These are phyloP conservation scores for Nicotiana rustica DNA, from an alignment of 305 asterid species.

Conservation along the genomic window DNA sequence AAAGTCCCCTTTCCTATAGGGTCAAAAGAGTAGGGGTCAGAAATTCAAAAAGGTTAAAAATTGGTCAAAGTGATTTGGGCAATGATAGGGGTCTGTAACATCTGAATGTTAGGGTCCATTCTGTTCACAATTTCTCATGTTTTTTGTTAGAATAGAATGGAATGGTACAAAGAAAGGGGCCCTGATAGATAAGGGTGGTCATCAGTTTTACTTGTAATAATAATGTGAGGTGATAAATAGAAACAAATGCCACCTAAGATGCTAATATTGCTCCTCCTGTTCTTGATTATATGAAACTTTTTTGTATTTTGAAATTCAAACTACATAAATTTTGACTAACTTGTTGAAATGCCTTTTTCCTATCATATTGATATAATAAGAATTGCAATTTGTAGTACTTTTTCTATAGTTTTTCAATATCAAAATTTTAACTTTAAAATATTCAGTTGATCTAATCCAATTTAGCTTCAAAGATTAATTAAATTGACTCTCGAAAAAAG, in stretches of 20 bases:
- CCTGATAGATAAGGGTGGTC: constrained; percentile 28
- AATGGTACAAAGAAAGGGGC: constrained; percentile 1
- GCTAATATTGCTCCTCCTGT: no score
- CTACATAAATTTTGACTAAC: no score
- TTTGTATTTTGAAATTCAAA: no score
- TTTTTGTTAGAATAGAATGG: neutral
- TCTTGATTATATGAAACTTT: no score
- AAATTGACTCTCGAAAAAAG: no score
- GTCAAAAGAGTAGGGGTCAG: neutral
- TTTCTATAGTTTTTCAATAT: no score
- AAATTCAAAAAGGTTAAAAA: neutral
- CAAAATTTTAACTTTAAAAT: no score
- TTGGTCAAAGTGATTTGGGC: constrained; percentile 42
- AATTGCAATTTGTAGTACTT: no score
- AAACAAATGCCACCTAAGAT: neutral
- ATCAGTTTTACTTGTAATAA: constrained; percentile 15
- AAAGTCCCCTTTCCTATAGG: neutral
- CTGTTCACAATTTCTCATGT: constrained; percentile 39
- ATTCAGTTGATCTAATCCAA: no score
- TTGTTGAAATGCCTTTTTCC: no score
- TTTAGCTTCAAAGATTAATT: no score
- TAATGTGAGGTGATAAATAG: neutral
- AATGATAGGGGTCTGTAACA: constrained; percentile 38
- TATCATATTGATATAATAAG: no score
- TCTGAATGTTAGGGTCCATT: constrained; percentile 46